Evolutionary conservation across 2,329 filamentous ascomycete genomes (phyloP), one percentile per base, ranked within the genome.

Genomic region (Fusarium sterilihyphosum): DNA sequence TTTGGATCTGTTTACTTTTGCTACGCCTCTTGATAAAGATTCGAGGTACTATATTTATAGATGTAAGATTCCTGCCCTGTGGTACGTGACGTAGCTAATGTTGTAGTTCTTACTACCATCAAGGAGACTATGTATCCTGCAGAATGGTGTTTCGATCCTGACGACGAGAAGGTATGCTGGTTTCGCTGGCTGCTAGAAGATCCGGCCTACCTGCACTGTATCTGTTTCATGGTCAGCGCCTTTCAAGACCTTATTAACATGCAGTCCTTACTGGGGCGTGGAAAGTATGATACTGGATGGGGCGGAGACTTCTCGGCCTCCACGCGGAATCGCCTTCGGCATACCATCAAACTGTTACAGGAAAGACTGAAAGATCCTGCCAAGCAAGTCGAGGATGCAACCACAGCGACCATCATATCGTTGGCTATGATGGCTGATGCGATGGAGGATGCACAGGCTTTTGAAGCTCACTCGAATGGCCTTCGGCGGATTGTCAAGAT

Each of bases 101-200:
- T 10, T 18, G 13, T 12, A 80, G 79, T 80, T 67, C 44, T 80
- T 9, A 75, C 71, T 16, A 76, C 75, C 29, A 70, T 80, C 61
- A 77, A 78, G 49, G 71, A 81, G 11, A 70, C 70, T 8, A 70
- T 81, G 53, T 81, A 80, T 22, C 80, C 80, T 2, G 67, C 74
- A 35, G 80, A 81, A 50, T 76, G 75, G 74, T 81, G 80, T 53
- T 70, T 79, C 58, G 64, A 73, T 1, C 43, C 65, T 3, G 79
- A 81, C 59, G 29, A 20, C 6, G 65, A 67, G 38, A 78, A 74
- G 9, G 67, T 29, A 35, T 73, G 70, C 40, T 81, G 80, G 78
- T 80, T 79, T 41, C 66, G 74, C n/a, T 81, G 80, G 79, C 65
- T 81, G 11, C 61, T 78, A 4, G 65, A 73, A 40, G 78, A 81